These are phyloP conservation scores for Leccinum imitatum DNA, from an alignment of 768 basidiomycete genomes.

Conservation along the genomic window DNA sequence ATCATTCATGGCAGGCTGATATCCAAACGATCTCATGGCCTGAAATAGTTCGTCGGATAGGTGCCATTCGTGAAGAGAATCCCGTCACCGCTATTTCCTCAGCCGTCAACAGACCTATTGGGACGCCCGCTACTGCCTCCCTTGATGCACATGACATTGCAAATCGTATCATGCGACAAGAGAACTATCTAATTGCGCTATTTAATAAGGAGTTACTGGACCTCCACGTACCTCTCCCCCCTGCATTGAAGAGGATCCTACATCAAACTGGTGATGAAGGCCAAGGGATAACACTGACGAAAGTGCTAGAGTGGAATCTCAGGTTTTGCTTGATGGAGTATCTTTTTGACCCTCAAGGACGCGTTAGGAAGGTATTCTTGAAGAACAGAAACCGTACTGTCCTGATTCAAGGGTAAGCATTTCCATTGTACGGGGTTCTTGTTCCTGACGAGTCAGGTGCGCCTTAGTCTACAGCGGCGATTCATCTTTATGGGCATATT, in stretches of 20 bases:
- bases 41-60: conserved; percentile 88
- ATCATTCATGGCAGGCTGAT: conserved; percentile 65
- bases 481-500: conserved; percentile 97
- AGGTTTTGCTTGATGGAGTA: conserved; percentile 95
- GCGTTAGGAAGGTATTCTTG: conserved; percentile 88
- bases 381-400: conserved; percentile 77
- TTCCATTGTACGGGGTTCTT: background rate
- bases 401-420: conserved; percentile 78
- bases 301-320: conserved; percentile 96
- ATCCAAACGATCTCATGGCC: conserved; percentile 98
- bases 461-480: conserved; percentile 67
- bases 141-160: conserved; percentile 98
- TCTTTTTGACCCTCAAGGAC: conserved; percentile 86
- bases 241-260: conserved; percentile 50
- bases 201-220: conserved; percentile 97
- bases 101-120: conserved; percentile 44
- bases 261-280: conserved; percentile 47
- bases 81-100: conserved; percentile 87
- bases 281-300: conserved; percentile 79
- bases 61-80: conserved; percentile 87
- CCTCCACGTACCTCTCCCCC: conserved; percentile 78
- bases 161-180: conserved; percentile 96
- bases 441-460: conserved; percentile 5
- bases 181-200: conserved; percentile 96
- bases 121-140: conserved; percentile 73